These are phyloP conservation scores for Chlorella variabilis DNA, from an alignment of 163 green algal species.

Conservation along the genomic window DNA sequence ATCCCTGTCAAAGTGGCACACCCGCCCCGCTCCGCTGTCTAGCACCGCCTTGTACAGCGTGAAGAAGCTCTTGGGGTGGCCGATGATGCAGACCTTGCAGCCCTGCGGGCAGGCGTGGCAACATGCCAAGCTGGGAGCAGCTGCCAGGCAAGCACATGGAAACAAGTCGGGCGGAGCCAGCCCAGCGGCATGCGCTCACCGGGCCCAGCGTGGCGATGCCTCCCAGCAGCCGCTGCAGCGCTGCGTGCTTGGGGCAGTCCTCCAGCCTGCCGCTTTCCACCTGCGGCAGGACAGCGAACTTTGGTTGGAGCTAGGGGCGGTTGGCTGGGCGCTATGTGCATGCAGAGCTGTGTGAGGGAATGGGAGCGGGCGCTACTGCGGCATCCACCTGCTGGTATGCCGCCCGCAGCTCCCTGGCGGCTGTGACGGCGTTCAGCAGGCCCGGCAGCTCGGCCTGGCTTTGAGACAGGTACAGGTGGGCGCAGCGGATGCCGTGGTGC, in stretches of 20 bases:
- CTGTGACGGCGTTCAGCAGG: not conserved
- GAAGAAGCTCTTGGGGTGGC: slow-evolving; percentile 53
- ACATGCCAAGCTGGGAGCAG: no score
- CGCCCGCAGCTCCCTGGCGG: not conserved
- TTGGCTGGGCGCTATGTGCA: not conserved
- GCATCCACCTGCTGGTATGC: slow-evolving; percentile 5
- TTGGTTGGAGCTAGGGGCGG: not conserved
- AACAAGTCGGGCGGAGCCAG: not conserved
- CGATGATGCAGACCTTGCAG: slow-evolving; percentile 50
- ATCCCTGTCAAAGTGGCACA: slow-evolving; percentile 53
- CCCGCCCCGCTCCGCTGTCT: slow-evolving; percentile 37
- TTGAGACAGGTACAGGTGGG: slow-evolving; percentile 55
- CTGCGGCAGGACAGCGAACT: not conserved
- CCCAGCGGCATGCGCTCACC: slow-evolving; percentile 23
- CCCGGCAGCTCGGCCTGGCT: slow-evolving; percentile 38
- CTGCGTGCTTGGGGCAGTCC: slow-evolving; percentile 59
- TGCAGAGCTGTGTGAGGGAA: no score
- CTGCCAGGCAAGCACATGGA: not conserved
- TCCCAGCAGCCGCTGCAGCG: slow-evolving; percentile 38
- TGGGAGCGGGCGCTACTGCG: not conserved
- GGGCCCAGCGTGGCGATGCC: slow-evolving; percentile 28
- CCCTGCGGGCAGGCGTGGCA: no score
- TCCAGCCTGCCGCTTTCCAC: slow-evolving; percentile 40
- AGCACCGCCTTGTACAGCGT: slow-evolving; percentile 50
- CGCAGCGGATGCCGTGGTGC: slow-evolving; percentile 52